Evolutionary conservation across 768 basidiomycete species (phyloP), one percentile per base, ranked within the genome.

Genomic region (Lactifluus hygrophoroides): DNA sequence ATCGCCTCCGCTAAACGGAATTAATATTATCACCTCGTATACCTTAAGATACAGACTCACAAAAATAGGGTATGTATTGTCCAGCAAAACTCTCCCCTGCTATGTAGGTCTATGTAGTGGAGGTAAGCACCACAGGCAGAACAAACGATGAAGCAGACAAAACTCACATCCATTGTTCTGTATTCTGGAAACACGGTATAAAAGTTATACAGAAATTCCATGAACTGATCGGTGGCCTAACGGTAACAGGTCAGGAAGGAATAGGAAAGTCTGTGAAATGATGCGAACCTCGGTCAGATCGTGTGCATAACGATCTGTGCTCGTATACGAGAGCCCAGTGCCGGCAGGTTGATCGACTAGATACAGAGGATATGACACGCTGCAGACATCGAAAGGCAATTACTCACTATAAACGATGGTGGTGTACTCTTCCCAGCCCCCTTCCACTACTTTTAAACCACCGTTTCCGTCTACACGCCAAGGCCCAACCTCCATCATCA

Each of bases 401-500:
- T n/a, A 74, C 89, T 68, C 65, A 97, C 95, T 73, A 66, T 88
- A 97, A 56, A 98, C 84, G 75, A 98, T 84, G 34, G 89, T 94
- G 23, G 90, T 86, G 69, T 95, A 97, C 69, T 98, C 95, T 68
- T 98, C 94, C 95, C 95, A 98, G 9, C 94, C 94, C 27, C 94
- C 93, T 62, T 92, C 85, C 9, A 82, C 75, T 19, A 83, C 78
- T 65, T 80, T 81, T 61, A 94, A 79, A 3, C 85, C 80, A 55
- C 88, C 84, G 16, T 82, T 74, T 52, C 83, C 80, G 66, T 91
- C 87, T 71, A 86, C 73, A 63, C 81, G 81, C 83, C 92, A 95
- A 4, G 95, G 94, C 0, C 95, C 95, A n/a, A 94, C 78, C 66
- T 98, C 95, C 92, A 98, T 94, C 86, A 98, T 88, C 17, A 94